Base-by-base conservation (phyloP, 2,329 filamentous ascomycete species). In the Fusarium mexicanum region DNA sequence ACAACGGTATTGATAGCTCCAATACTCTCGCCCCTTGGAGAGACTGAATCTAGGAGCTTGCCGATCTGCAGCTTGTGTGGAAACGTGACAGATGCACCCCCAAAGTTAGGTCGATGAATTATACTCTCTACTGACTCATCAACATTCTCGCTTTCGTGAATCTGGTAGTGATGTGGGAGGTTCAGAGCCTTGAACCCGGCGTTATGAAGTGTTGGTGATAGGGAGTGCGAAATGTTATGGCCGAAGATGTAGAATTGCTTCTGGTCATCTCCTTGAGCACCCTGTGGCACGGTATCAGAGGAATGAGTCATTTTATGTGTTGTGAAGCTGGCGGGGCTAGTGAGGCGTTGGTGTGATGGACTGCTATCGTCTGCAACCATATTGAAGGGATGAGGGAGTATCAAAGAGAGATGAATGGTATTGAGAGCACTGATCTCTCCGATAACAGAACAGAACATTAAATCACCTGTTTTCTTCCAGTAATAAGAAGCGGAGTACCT, bases 41-140 rank as follows among this genome's bases (percentile, higher is more conserved):
- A 68, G 8, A 61, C 10, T 9, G 54, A 54, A 3, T 38, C 40
- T 1, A 68, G 2, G 2, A 68, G 7, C 16, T 26, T 62, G 9
- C 64, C 54, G 4, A 68, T 68, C 43, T 68, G 54, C 13, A 68
- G 16, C 8, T 68, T 68, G 46, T 68, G 65, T 9, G 65, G 65
- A 20, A 68, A 68, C 0, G 65, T 68, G 8, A 68, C 65, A 0
- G 65, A 68, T 1, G 65, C 64, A 5, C 65, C 65, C 0, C 65
- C 64, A 38, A 68, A 68, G 12, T 68, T 37, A 1, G 54, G 18
- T 6, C 54, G 54, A 0, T 29, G 18, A 3, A 68, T 38, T 6
- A 68, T 54, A 17, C 3, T 6, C 22, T 68, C 24, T 1, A 68
- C 64, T 16, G 65, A 53, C 10, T 43, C 40, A 17, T 68, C 64